Percentiles rank a stretch among this genome's conserved stretches.
Evolutionary conservation across 768 basidiomycete genomes (phyloP).

Genomic region (Sporobolomyces phaffii): DNA sequence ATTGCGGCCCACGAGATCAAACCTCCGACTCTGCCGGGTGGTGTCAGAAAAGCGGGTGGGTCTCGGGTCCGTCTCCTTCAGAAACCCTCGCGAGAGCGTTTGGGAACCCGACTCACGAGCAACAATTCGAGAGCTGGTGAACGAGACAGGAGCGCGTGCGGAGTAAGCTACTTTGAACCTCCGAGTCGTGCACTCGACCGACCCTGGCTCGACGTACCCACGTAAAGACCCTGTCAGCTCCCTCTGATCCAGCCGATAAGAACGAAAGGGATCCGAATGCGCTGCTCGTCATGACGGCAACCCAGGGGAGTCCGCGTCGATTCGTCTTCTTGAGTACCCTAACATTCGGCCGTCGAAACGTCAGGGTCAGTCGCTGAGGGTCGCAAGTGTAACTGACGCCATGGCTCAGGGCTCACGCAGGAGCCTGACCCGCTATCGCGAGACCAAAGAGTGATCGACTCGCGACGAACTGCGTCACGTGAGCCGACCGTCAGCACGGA

Average conservation of each 20-base stretch:
- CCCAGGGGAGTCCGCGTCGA: constrained; percentile 46
- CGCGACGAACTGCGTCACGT: constrained; percentile 41
- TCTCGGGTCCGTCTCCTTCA: too few species aligned
- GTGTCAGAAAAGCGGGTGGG: not conserved
- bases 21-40: constrained; percentile 13
- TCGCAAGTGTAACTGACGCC: too few species aligned
- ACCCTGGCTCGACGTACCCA: not conserved
- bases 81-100: too few species aligned
- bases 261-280: constrained; percentile 40
- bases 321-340: constrained; percentile 45
- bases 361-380: too few species aligned
- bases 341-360: too few species aligned
- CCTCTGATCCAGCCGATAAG: constrained; percentile 23
- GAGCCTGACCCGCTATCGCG: constrained; percentile 45
- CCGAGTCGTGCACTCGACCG: too few species aligned
- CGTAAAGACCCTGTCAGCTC: constrained; percentile 2
- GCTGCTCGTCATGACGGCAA: constrained; percentile 42
- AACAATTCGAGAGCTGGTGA: constrained; percentile 5
- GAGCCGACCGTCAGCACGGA: not conserved
- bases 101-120: not conserved
- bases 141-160: too few species aligned
- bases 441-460: constrained; percentile 47
- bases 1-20: constrained; percentile 26
- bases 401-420: constrained; percentile 15
- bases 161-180: too few species aligned